Base-by-base conservation (phyloP, 192 early-diverging fungal genomes). In the Coemansia sp. region DNA sequence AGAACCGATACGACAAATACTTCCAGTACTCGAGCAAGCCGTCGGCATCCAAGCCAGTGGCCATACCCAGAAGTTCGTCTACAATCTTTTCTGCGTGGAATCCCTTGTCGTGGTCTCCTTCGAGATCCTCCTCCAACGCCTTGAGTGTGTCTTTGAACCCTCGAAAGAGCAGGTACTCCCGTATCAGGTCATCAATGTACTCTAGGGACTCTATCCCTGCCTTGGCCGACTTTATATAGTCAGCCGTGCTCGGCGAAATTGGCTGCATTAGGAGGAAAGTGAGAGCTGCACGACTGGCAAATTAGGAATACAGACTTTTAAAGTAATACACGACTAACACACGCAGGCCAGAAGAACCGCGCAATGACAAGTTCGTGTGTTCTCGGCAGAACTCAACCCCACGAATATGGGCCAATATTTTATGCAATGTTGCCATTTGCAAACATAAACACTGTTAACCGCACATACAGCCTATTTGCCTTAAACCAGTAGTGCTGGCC, bases 151-250 rank as follows among this genome's bases (percentile, higher is more conserved):
- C 42, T 18, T 79, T 77, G 67, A 79, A 84, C 2, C 82, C 82
- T 13, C 82, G 74, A 51, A 84, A 84, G 38, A 84, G 54, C 38
- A 84, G 63, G 61, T 84, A 84, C 68, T 84, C 82, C 29, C 82
- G 77, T 44, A 84, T 62, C 47, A 84, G 65, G 51, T 84, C 82
- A 51, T 84, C 82, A 22, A 84, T 84, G 65, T 76, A 70, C 63
- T 73, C 77, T 18, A 79, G 15, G 60, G 82, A 84, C 74, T 79
- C 82, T 34, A 84, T 79, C 31, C 82, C 82, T 1, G 72, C 82
- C 61, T 74, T 79, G 29, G 82, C 82, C n/a, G 77, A 70, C 82
- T 67, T 66, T 64, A 84, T 66, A 38, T 74, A 73, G 31, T 82
- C 79, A 10, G 55, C 71, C 68, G 49, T 51, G 22, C 52, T 69